Evolutionary conservation across 129 eudicot species (phyloP), one percentile per base, ranked within the genome.

Genomic region (Lactuca saligna): DNA sequence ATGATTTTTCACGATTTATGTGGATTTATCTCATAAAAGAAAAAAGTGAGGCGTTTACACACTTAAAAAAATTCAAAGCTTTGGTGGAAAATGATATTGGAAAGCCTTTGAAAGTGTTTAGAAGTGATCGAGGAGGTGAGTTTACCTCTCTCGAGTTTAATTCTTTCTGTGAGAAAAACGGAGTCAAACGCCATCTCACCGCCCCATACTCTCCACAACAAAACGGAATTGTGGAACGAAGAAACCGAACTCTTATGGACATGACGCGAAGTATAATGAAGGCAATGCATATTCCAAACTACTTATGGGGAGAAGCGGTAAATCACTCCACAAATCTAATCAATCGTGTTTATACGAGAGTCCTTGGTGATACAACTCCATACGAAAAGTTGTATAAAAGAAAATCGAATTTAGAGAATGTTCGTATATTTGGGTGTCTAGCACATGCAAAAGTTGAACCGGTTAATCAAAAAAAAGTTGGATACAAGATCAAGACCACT

Each of bases 241-340:
- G 61, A n/a, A 55, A 55, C 25, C 61, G 14, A 55, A 55, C 61
- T 2, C 5, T 55, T 4, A 17, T 55, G 20, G 17, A 14, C 9
- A 55, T 55, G 61, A 29, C 61, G 7, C 17, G 61, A 8, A 13
- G 61, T 29, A 13, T 55, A n/a, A 14, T 55, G 61, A 55, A 55
- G 61, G 25, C 8, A 3, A 4, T n/a, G 8, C 9, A n/a, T n/a
- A 15, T 55, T 17, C 61, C 61, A 29, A 29, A 8, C 4, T 7
- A 29, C 4, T 11, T 55, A 5, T 55, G 61, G 61, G 61, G 61
- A 55, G 61, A 55, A 55, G 61, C 61, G 25, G 61, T 55, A 55
- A 17, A 14, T 2, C 17, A 17, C 17, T n/a, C n/a, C n/a, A n/a
- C n/a, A n/a, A n/a, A n/a, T n/a, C n/a, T n/a, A n/a, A n/a, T n/a